A percentile compares a stretch with the other conserved stretches of the same genome.
phyloP scores from a whole-genome alignment of 2,329 filamentous ascomycete genomes.

The Corynespora cassiicola region DNA sequence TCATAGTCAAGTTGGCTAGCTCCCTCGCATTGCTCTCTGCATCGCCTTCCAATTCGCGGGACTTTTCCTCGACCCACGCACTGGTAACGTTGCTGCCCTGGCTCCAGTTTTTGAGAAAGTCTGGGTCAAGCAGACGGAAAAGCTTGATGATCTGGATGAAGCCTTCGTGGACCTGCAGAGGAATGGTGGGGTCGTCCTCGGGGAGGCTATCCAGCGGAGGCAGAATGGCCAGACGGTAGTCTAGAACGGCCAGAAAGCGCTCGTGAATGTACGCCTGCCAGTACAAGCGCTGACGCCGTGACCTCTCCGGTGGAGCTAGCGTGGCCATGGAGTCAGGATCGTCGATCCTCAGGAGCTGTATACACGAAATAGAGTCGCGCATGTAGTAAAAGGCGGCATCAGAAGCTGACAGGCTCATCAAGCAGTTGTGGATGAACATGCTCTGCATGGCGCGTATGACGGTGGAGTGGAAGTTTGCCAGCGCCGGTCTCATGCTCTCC shows the following conservation, averaged over 20 bases:
- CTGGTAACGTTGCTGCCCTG: slow-evolving; percentile 43
- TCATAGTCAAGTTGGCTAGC: slow-evolving; percentile 46
- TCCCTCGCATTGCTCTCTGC: slow-evolving; percentile 46
- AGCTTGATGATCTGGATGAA: slow-evolving; percentile 55
- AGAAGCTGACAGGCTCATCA: slow-evolving; percentile 56
- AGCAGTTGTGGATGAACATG: slow-evolving; percentile 60
- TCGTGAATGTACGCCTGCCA: slow-evolving; percentile 66
- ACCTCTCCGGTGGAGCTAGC: slow-evolving; percentile 45
- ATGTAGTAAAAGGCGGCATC: slow-evolving; percentile 60
- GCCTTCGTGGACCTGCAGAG: slow-evolving; percentile 48
- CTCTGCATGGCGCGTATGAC: slow-evolving; percentile 58
- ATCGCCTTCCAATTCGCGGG: slow-evolving; percentile 49
- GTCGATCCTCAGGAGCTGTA: slow-evolving; percentile 48
- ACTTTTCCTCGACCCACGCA: slow-evolving; percentile 55
- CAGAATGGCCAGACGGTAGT: slow-evolving; percentile 55
- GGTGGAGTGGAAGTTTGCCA: slow-evolving; percentile 49
- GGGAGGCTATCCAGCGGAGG: slow-evolving; percentile 47
- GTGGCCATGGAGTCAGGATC: slow-evolving; percentile 42
- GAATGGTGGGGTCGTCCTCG: slow-evolving; percentile 49
- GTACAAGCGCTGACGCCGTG: slow-evolving; percentile 58
- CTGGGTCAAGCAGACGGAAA: slow-evolving; percentile 52
- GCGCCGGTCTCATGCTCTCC: slow-evolving; percentile 45
- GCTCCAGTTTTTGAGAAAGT: slow-evolving; percentile 54
- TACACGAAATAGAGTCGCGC: slow-evolving; percentile 55
- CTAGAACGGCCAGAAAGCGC: slow-evolving; percentile 61